A percentile compares a stretch with the other conserved stretches of the same genome.
Evolutionary conservation across 2,329 filamentous ascomycete genomes (phyloP).

Genomic region (Didymella keratinophila): DNA sequence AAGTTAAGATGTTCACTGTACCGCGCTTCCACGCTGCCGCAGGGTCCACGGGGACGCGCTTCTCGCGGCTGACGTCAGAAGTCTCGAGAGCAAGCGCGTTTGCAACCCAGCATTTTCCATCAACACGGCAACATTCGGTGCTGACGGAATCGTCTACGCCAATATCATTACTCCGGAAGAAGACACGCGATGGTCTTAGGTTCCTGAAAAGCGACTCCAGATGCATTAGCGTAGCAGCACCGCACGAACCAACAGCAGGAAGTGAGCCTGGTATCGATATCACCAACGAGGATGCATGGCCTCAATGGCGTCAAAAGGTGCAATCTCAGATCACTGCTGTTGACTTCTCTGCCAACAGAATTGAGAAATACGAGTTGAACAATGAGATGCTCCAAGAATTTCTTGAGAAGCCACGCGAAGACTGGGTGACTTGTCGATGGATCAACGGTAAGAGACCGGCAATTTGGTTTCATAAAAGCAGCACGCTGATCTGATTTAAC

Average conservation of each 20-base stretch:
- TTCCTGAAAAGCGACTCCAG: not conserved
- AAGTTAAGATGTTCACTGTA: constrained; percentile 7
- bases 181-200: not conserved
- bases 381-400: constrained; percentile 75
- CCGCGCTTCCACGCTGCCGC: constrained; percentile 12
- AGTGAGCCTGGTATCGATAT: constrained; percentile 56
- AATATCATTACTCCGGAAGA: not conserved
- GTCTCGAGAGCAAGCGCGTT: not conserved
- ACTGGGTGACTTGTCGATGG: constrained; percentile 82
- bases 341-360: constrained; percentile 76
- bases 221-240: constrained; percentile 10
- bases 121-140: not conserved
- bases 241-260: constrained; percentile 16
- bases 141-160: not conserved
- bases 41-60: constrained; percentile 11
- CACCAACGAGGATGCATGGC: constrained; percentile 45
- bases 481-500: not conserved
- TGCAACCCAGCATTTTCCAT: not conserved
- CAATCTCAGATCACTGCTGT: constrained; percentile 83
- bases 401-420: constrained; percentile 66
- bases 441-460: constrained; percentile 76
- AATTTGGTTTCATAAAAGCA: not conserved
- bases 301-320: constrained; percentile 54
- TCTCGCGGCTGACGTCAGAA: constrained; percentile 1
- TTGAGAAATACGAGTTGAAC: constrained; percentile 71